phyloP scores from a whole-genome alignment of 345 rosid species.

The Eucalyptus paniculata region DNA sequence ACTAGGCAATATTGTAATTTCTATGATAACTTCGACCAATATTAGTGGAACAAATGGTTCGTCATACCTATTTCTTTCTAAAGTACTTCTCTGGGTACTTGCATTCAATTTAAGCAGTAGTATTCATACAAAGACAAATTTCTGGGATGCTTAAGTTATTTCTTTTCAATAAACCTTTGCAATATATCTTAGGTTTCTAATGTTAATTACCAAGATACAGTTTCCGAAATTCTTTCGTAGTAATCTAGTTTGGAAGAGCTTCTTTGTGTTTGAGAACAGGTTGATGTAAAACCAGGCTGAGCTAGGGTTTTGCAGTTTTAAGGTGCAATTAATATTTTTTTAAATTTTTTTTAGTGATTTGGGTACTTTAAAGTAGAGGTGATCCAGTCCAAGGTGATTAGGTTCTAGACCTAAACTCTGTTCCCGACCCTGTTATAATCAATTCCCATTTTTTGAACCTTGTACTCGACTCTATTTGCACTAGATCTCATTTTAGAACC shows the following conservation, averaged over 20 bases:
- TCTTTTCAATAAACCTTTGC: background rate
- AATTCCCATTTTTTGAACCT: background rate
- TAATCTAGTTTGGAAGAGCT: background rate
- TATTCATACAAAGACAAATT: background rate
- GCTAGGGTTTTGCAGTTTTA: background rate
- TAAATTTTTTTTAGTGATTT: background rate
- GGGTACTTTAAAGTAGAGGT: background rate
- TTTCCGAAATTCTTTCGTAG: background rate
- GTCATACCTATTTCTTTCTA: background rate
- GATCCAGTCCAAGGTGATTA: background rate
- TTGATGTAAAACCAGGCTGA: background rate
- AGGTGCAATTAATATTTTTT: background rate
- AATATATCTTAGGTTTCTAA: background rate
- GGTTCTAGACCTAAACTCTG: background rate
- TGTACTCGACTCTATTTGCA: background rate
- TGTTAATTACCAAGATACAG: background rate
- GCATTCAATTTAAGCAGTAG: background rate
- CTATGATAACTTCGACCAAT: background rate
- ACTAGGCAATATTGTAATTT: background rate
- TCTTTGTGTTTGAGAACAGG: background rate
- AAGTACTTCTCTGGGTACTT: background rate
- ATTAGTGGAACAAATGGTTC: background rate
- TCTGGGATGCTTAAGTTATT: background rate
- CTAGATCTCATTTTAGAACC: no score
- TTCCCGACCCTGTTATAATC: fast-evolving